These are phyloP conservation scores for Kuraishia piskuri DNA, from an alignment of 805 yeast species.

Conservation along the genomic window DNA sequence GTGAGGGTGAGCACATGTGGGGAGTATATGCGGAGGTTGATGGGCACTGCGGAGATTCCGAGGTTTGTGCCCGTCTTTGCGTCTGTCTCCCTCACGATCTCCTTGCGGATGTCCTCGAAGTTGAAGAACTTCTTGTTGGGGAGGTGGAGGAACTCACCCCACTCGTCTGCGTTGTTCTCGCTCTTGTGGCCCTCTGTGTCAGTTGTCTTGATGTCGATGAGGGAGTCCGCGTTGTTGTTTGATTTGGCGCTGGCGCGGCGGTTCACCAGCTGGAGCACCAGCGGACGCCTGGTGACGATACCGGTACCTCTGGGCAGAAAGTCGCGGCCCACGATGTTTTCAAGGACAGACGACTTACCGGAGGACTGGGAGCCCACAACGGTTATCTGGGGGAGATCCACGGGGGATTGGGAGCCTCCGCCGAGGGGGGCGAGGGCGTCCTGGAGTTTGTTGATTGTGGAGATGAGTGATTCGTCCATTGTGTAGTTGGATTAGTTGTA, in stretches of 20 bases:
- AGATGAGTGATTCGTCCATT: slow-evolving; percentile 75
- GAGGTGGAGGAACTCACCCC: slow-evolving; percentile 96
- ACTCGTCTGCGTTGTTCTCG: slow-evolving; percentile 75
- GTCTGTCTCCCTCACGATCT: slow-evolving; percentile 88
- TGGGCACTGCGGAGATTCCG: slow-evolving; percentile 89
- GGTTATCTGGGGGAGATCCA: slow-evolving; percentile 90
- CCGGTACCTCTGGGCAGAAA: slow-evolving; percentile 91
- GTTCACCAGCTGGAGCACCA: slow-evolving; percentile 74
- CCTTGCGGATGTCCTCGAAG: slow-evolving; percentile 82
- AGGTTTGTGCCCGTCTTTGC: slow-evolving; percentile 73
- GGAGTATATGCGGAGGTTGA: slow-evolving; percentile 85
- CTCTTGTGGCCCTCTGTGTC: slow-evolving; percentile 39
- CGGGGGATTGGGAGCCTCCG: slow-evolving; percentile 81
- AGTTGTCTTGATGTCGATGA: slow-evolving; percentile 35
- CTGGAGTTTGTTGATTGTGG: slow-evolving; percentile 82
- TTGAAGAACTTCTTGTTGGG: slow-evolving; percentile 85
- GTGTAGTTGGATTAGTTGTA: too few species aligned
- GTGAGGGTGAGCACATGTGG: slow-evolving; percentile 93
- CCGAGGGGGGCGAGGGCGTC: slow-evolving; percentile 98
- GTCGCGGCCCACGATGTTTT: slow-evolving; percentile 86
- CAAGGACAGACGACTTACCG: slow-evolving; percentile 85
- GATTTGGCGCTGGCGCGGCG: slow-evolving; percentile 32
- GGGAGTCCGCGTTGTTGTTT: slow-evolving; percentile 21
- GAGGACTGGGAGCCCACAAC: slow-evolving; percentile 90
- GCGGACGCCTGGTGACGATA: slow-evolving; percentile 84